Evolutionary conservation across 441 rosid genomes (phyloP), one percentile per base, ranked within the genome.

Genomic region (Viola pubescens): DNA sequence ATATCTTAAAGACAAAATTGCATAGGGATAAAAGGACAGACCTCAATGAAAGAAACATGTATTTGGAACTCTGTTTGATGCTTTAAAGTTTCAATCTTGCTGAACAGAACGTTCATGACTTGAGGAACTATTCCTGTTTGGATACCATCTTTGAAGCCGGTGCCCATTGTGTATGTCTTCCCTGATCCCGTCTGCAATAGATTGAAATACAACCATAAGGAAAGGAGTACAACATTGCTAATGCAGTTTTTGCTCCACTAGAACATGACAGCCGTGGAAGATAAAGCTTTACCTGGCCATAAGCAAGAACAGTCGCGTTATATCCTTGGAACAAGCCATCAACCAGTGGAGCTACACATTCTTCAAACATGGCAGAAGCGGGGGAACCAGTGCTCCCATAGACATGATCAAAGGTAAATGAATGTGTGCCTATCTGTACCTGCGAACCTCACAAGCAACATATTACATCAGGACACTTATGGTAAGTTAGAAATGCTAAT

Each of bases 81-180:
- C 78, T 81, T 94, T 59, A 85, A 64, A 54, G 77, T 75, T 65
- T 88, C 97, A 34, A 88, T 94, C 79, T 84, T 94, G 67, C 68
- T 74, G 78, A 90, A 94, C 65, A 94, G 68, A 72, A 82, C 77
- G 56, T 76, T 87, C 97, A 94, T 88, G 58, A 90, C 97, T 73
- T 69, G 89, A 76, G 96, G 94, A 65, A 94, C 71, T 61, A 94
- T 74, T 47, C 97, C 97, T 0, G 87, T 75, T 66, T 82, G 91
- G 75, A 54, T 66, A 59, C 79, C 91, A 75, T 94, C 95, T 81
- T 82, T 85, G 67, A 80, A 82, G 62, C 94, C 89, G 41, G 99
- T 94, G 45, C 99, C 99, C 99, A 94, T 94, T 40, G 99, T 94
- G 65, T 90, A 94, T 8, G 99, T 94, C 82, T 94, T 94, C 37